Evolutionary conservation across 2,329 filamentous ascomycete genomes (phyloP), one percentile per base, ranked within the genome.

Genomic region (Exserohilum turcica): DNA sequence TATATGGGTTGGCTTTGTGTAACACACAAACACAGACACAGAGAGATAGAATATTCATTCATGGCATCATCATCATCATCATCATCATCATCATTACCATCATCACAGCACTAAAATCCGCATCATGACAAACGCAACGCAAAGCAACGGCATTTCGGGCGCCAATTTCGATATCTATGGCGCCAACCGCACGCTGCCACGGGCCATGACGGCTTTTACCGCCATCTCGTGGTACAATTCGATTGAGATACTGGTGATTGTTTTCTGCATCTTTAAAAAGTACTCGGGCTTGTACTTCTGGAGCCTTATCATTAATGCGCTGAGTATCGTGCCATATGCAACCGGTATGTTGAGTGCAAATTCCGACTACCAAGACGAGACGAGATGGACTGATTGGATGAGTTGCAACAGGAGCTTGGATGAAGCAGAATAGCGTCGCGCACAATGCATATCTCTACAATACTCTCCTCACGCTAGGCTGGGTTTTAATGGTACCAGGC

Each of bases 401-500:
- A n/a, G n/a, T n/a, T n/a, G n/a, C n/a, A n/a, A n/a, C 21, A 50
- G 47, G 51, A 9, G 51, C 44, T 13, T 56, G 37, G 35, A 48
- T 42, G 21, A 46, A 54, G 24, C 35, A 47, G 13, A 43, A 50
- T 13, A 48, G 27, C 6, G 40, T 38, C 8, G 72, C 73, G 1
- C 47, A 50, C 13, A 29, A 50, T 8, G 18, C 39, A 13, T 12
- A 27, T 7, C 8, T 55, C 18, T 46, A 52, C 43, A 72, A 77
- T 3, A 74, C 75, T 4, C 60, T 80, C 3, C 65, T 80, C 12
- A 48, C 43, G 0, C 2, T 77, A 72, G 83, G 81, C 9, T 81
- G 83, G 79, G 79, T 80, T 63, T 60, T 72, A 2, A 85, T 86
- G 82, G 81, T 86, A 0, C 84, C 83, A 0, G 84, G 84, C 0